A percentile compares a stretch with the other conserved stretches of the same genome.
Evolutionary conservation across 2,329 filamentous ascomycete genomes (phyloP).

Genomic region (Diaporthe ampelina): DNA sequence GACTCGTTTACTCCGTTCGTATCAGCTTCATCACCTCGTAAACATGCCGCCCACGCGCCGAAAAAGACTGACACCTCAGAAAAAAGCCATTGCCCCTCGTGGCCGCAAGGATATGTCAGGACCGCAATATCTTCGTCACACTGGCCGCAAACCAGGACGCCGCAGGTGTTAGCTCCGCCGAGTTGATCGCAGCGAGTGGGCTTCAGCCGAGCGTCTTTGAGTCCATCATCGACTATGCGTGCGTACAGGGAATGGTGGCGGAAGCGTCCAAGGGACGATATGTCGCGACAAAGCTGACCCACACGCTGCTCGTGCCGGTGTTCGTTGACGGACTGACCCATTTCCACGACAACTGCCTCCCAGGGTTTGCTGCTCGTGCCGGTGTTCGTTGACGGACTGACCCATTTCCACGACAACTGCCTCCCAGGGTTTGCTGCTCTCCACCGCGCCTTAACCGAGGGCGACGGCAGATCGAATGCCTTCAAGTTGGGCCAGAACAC

Average conservation of each 20-base stretch:
- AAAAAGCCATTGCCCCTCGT: conserved; percentile 15
- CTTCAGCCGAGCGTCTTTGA: conserved; percentile 7
- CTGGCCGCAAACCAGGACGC: not conserved
- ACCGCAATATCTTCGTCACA: conserved; percentile 5
- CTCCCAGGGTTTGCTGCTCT: conserved; percentile 9
- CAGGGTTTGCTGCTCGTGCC: conserved; percentile 5
- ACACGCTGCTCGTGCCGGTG: not conserved
- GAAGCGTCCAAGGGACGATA: not conserved
- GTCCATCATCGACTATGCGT: conserved; percentile 7
- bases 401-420: conserved; percentile 17
- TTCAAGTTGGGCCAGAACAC: conserved; percentile 10
- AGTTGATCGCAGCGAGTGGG: not conserved
- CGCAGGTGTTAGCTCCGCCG: not conserved
- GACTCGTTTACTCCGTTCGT: conserved; percentile 13
- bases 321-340: conserved; percentile 5
- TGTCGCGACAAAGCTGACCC: not conserved
- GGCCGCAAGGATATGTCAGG: conserved; percentile 2
- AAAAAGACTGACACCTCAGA: too few relatives aligned
- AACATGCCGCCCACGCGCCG: too few relatives aligned
- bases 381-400: not conserved
- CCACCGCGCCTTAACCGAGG: not conserved
- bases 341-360: conserved; percentile 19
- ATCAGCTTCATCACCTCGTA: too few relatives aligned
- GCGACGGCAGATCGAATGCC: not conserved
- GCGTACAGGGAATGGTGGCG: not conserved